Evolutionary conservation across 352 stramenopile genomes (phyloP).

Genomic region (Pythium phragmitis): DNA sequence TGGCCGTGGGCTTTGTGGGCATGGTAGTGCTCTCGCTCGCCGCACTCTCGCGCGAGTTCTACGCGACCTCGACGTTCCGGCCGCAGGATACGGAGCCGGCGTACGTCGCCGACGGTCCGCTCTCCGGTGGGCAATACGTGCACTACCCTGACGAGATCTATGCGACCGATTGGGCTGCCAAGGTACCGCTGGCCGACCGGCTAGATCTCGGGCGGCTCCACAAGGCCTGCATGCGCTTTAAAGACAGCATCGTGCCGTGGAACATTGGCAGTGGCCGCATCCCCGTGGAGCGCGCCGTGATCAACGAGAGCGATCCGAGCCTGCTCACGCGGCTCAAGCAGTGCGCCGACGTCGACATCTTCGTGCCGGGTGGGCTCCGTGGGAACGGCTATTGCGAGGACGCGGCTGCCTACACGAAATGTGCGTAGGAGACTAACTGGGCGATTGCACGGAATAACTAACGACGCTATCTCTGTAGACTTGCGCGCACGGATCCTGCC

Average conservation of each 20-base stretch:
- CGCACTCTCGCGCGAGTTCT: conserved; percentile 15
- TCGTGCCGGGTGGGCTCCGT: conserved; percentile 38
- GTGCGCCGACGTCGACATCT: conserved; percentile 66
- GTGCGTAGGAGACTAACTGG: conserved; percentile 23
- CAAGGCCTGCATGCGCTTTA: conserved; percentile 37
- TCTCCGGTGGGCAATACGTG: conserved; percentile 17
- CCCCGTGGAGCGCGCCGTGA: conserved; percentile 24
- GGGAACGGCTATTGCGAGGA: conserved; percentile 75
- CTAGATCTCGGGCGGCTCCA: conserved; percentile 56
- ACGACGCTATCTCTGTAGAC: conserved; percentile 13
- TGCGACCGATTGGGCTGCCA: conserved; percentile 16
- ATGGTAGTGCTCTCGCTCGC: conserved; percentile 10
- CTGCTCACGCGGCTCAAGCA: conserved; percentile 44
- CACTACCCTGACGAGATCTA: conserved; percentile 23
- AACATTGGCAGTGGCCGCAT: conserved; percentile 24
- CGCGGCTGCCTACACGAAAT: conserved; percentile 56
- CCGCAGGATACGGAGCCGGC: not conserved
- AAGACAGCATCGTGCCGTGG: conserved; percentile 53
- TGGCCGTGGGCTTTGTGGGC: conserved; percentile 9
- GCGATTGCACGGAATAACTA: no score
- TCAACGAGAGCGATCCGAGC: conserved; percentile 1
- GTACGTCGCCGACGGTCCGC: conserved; percentile 16
- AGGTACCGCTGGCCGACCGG: conserved; percentile 27
- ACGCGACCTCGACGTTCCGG: conserved; percentile 1
- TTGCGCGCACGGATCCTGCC: conserved; percentile 32